A percentile compares a stretch with the other conserved stretches of the same genome.
Evolutionary conservation across 2,329 filamentous ascomycete species (phyloP).

Genomic region (Fusarium irregulare): DNA sequence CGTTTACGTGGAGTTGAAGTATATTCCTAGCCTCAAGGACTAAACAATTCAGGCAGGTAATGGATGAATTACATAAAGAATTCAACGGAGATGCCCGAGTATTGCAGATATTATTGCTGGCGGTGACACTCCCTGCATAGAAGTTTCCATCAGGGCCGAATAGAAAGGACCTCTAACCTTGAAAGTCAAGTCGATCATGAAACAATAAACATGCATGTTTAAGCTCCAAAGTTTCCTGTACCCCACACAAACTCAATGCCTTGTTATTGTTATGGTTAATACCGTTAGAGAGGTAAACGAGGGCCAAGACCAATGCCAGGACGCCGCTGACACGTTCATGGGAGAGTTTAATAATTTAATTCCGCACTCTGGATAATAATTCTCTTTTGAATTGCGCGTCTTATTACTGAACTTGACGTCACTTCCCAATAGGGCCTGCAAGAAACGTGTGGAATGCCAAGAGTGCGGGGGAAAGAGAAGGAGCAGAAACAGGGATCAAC

Average conservation of each 20-base stretch:
- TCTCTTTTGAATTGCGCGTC: not conserved
- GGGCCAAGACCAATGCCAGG: slow-evolving; percentile 20
- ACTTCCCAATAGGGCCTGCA: slow-evolving; percentile 37
- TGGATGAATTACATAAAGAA: slow-evolving; percentile 1
- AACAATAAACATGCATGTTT: not conserved
- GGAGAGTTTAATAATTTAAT: slow-evolving; percentile 6
- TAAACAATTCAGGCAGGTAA: slow-evolving; percentile 18
- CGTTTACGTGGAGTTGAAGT: slow-evolving; percentile 4
- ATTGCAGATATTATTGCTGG: not conserved
- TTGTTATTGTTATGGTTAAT: not conserved
- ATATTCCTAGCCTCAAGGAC: not conserved
- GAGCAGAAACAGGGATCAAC: slow-evolving; percentile 23
- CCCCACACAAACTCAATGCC: slow-evolving; percentile 1
- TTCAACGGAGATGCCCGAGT: slow-evolving; percentile 1
- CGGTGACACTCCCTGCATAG: not conserved
- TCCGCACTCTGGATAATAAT: slow-evolving; percentile 1
- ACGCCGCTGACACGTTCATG: slow-evolving; percentile 40
- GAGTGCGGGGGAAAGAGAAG: slow-evolving; percentile 36
- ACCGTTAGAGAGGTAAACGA: not conserved
- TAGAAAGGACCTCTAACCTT: not conserved
- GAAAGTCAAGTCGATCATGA: slow-evolving; percentile 1
- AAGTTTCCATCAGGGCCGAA: not conserved
- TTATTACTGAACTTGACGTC: slow-evolving; percentile 35
- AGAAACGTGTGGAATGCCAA: slow-evolving; percentile 18
- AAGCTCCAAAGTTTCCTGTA: not conserved